A percentile compares a stretch with the other conserved stretches of the same genome.
phyloP scores from a whole-genome alignment of 306 rosid species.

The Vachellia pachyceras region DNA sequence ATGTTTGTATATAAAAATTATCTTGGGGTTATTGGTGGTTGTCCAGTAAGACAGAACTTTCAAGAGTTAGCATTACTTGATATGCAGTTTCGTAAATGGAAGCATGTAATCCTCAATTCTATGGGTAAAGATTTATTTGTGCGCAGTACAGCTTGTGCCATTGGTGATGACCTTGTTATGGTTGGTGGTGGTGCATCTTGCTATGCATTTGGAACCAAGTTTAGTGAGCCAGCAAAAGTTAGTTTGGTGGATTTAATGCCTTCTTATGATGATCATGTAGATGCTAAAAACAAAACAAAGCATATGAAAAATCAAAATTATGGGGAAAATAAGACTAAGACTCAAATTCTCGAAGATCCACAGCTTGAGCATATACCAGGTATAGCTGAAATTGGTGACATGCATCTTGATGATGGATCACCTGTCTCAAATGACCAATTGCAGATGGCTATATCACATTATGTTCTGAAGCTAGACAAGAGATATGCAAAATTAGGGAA shows the following conservation, averaged over 20 bases:
- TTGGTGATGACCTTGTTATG: conserved; percentile 76
- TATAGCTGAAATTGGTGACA: conserved; percentile 46
- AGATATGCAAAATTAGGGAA: conserved; percentile 81
- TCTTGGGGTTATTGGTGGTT: conserved; percentile 91
- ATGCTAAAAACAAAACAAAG: conserved; percentile 38
- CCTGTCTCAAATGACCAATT: conserved; percentile 38
- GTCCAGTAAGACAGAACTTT: conserved; percentile 78
- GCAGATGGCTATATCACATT: conserved; percentile 46
- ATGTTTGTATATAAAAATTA: conserved; percentile 72
- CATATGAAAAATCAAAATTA: conserved; percentile 38
- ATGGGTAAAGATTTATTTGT: conserved; percentile 77
- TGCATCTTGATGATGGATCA: conserved; percentile 38
- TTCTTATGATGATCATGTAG: conserved; percentile 44
- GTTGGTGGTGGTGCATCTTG: conserved; percentile 95
- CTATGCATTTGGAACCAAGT: conserved; percentile 96
- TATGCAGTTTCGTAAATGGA: conserved; percentile 63
- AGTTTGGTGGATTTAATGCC: conserved; percentile 53
- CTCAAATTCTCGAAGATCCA: conserved; percentile 36
- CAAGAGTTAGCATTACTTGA: conserved; percentile 85
- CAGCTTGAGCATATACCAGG: conserved; percentile 39
- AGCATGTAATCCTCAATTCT: conserved; percentile 71
- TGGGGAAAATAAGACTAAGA: conserved; percentile 36
- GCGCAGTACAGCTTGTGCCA: conserved; percentile 72
- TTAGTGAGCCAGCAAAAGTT: conserved; percentile 85
- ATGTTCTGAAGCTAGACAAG: conserved; percentile 72